Conservation (phyloP, 2,329 filamentous ascomycete species). For the Coniochaeta prunicola region DNA sequence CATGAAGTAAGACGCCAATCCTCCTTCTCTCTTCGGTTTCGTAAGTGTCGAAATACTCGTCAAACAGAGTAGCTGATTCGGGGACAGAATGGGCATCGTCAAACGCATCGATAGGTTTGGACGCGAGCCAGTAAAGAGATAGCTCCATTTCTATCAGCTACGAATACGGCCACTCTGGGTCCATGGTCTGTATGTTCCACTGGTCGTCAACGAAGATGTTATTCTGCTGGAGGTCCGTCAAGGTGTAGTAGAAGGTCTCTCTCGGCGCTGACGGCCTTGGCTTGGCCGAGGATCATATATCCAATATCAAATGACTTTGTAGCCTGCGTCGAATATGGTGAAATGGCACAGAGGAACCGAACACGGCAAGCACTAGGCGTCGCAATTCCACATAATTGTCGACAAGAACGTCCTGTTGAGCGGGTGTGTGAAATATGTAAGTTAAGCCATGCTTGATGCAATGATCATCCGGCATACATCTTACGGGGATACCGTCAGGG, state of each 20-base stretch:
- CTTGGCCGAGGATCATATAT: constrained; percentile 22
- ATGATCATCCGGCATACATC: not conserved
- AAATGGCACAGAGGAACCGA: not conserved
- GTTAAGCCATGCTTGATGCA: not conserved
- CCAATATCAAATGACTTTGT: constrained; percentile 12
- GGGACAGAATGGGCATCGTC: not conserved
- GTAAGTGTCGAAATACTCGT: constrained; percentile 8
- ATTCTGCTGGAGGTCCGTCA: constrained; percentile 31
- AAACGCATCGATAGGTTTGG: constrained; percentile 7
- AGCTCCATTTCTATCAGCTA: constrained; percentile 19
- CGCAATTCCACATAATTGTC: not conserved
- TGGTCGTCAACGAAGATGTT: constrained; percentile 28
- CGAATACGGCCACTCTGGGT: constrained; percentile 24
- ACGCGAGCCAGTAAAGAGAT: constrained; percentile 22
- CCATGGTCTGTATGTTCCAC: constrained; percentile 24
- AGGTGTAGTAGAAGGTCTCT: constrained; percentile 24
- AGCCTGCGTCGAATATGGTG: not conserved
- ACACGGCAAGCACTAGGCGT: not conserved
- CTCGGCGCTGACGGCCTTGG: constrained; percentile 13
- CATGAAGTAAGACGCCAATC: constrained; percentile 1
- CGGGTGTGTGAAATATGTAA: not conserved
- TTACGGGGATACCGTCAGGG: constrained; percentile 10
- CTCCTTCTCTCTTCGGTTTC: constrained; percentile 7
- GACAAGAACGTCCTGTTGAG: not conserved
- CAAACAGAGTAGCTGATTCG: constrained; percentile 2